These are phyloP conservation scores for Quambalaria eucalypti DNA, from an alignment of 1,284 basidiomycete species.

Conservation along the genomic window DNA sequence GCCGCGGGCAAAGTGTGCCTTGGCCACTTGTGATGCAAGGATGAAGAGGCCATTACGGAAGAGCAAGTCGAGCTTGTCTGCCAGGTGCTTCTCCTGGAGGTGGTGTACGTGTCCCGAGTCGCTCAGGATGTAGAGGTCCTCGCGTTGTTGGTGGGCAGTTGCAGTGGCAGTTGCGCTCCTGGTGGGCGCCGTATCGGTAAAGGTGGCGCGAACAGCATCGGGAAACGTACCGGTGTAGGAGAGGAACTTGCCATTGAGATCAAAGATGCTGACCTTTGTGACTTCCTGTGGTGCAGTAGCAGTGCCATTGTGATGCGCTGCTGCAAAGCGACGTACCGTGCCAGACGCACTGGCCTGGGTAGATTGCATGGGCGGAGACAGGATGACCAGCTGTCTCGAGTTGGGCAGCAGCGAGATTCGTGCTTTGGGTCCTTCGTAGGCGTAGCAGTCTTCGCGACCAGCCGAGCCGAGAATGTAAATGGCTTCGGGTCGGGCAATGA, in stretches of 20 bases:
- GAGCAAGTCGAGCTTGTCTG: constrained; percentile 35
- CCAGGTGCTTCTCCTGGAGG: constrained; percentile 33
- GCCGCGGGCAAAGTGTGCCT: constrained; percentile 21
- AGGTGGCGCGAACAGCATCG: constrained; percentile 20
- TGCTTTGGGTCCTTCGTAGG: constrained; percentile 47
- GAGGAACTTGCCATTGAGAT: constrained; percentile 78
- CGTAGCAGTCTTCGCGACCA: constrained; percentile 74
- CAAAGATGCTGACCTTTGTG: constrained; percentile 79
- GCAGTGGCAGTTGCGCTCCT: constrained; percentile 4
- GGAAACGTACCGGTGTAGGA: constrained; percentile 54
- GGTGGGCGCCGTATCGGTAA: not conserved
- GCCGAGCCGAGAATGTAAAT: constrained; percentile 78
- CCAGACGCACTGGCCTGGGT: constrained; percentile 60
- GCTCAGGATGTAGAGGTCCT: constrained; percentile 29
- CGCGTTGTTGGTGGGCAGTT: constrained; percentile 5
- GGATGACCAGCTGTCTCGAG: constrained; percentile 55
- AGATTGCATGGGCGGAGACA: constrained; percentile 72
- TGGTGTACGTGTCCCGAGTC: constrained; percentile 19
- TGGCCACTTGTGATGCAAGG: constrained; percentile 34
- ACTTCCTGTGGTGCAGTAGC: constrained; percentile 50
- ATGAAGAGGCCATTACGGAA: constrained; percentile 36
- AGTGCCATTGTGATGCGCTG: not conserved
- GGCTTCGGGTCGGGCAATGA: constrained; percentile 83
- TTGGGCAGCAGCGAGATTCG: constrained; percentile 13
- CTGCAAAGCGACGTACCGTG: constrained; percentile 55